Percentiles rank a stretch among this genome's conserved stretches.
Evolutionary conservation across 805 yeast genomes (phyloP).

Genomic region (Saccharomycopsis oosterbeekiorum): DNA sequence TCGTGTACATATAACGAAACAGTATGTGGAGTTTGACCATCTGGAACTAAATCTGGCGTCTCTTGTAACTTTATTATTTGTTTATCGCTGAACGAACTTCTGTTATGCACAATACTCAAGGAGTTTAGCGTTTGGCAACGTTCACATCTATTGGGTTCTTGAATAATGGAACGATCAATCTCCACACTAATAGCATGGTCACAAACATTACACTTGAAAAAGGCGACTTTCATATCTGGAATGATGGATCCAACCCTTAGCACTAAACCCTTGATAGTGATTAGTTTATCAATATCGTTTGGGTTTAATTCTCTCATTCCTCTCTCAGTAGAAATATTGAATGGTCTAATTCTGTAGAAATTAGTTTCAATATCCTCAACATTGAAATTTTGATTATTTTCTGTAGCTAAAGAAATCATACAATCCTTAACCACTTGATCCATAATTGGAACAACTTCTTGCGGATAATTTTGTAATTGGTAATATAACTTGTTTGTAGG

Average conservation of each 20-base stretch:
- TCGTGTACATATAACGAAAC: constrained; percentile 91
- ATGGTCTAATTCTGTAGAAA: constrained; percentile 84
- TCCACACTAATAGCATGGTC: constrained; percentile 87
- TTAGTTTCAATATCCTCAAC: constrained; percentile 66
- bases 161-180: constrained; percentile 87
- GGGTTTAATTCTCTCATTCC: constrained; percentile 95
- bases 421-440: constrained; percentile 91
- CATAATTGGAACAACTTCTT: constrained; percentile 95
- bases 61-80: constrained; percentile 92
- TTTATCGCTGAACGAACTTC: constrained; percentile 89
- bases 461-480: constrained; percentile 87
- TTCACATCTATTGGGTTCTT: constrained; percentile 92
- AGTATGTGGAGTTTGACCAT: constrained; percentile 97
- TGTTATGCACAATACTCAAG: constrained; percentile 83
- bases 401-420: constrained; percentile 63
- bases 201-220: constrained; percentile 91
- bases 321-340: constrained; percentile 55
- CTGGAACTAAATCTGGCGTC: constrained; percentile 93
- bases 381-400: constrained; percentile 39
- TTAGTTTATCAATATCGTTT: constrained; percentile 86
- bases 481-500: constrained; percentile 70
- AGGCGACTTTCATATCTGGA: constrained; percentile 97
- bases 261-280: constrained; percentile 83
- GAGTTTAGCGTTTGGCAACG: constrained; percentile 80
- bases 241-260: constrained; percentile 82